Evolutionary conservation across 2,329 filamentous ascomycete genomes (phyloP).

Genomic region (Nemania sp.): DNA sequence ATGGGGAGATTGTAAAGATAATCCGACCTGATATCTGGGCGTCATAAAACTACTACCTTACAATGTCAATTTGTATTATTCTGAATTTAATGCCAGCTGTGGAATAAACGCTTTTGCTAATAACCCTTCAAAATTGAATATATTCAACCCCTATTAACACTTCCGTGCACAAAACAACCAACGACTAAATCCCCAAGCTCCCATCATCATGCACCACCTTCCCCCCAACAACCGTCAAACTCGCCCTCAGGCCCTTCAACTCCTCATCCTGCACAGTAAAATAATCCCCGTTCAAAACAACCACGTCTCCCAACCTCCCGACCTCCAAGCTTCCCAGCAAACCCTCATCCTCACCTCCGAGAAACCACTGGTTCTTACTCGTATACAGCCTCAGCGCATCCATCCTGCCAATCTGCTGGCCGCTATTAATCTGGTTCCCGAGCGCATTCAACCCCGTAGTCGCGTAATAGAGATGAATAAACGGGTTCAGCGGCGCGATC

Average conservation of each 20-base stretch:
- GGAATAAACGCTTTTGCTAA: too few species aligned
- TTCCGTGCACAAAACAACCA: too few species aligned
- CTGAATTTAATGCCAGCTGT: too few species aligned
- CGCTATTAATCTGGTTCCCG: conserved; percentile 33
- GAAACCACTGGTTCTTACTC: conserved; percentile 36
- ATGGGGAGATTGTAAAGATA: too few species aligned
- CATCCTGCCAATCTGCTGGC: conserved; percentile 31
- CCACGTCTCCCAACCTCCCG: conserved; percentile 34
- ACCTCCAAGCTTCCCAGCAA: conserved; percentile 33
- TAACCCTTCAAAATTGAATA: too few species aligned
- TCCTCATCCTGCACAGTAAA: conserved; percentile 34
- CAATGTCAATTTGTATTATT: too few species aligned
- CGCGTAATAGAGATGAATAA: conserved; percentile 37
- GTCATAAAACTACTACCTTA: too few species aligned
- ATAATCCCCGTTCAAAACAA: conserved; percentile 36
- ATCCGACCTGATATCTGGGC: too few species aligned
- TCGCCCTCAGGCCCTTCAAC: conserved; percentile 32
- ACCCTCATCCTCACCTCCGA: conserved; percentile 34
- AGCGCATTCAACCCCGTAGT: conserved; percentile 36
- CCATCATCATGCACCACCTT: conserved; percentile 29
- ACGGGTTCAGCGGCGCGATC: conserved; percentile 38
- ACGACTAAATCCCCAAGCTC: background rate
- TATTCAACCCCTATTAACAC: too few species aligned
- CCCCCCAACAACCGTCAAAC: conserved; percentile 36
- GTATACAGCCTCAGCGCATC: conserved; percentile 35